Evolutionary conservation across 75 land plant genomes (phyloP).

Genomic region (Larix kaempferi): DNA sequence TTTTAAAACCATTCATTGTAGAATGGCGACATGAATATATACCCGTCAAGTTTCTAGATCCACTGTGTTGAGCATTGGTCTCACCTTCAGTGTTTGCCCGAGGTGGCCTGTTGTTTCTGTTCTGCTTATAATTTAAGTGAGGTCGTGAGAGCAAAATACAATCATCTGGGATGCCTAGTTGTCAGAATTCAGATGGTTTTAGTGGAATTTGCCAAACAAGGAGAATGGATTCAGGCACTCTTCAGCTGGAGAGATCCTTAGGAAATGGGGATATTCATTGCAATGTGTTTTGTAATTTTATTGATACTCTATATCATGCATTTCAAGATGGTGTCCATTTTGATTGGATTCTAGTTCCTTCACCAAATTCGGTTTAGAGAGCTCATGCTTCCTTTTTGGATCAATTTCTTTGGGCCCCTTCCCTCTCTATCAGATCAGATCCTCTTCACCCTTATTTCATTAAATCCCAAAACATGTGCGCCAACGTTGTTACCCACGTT

Average conservation of each 20-base stretch:
- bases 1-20: too few species aligned
- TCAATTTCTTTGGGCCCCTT: conserved; percentile 63
- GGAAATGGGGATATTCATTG: conserved; percentile 46
- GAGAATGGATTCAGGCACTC: conserved; percentile 51
- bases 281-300: conserved; percentile 53
- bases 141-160: conserved; percentile 54
- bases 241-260: conserved; percentile 74
- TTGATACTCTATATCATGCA: conserved; percentile 55
- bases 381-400: conserved; percentile 41
- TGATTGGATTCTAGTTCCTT: conserved; percentile 47
- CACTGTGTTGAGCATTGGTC: too few species aligned
- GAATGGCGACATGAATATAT: too few species aligned
- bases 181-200: conserved; percentile 52
- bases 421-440: conserved; percentile 59
- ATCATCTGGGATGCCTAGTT: conserved; percentile 65
- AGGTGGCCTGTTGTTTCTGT: too few species aligned
- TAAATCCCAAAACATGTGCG: too few species aligned
- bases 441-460: too few species aligned
- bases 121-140: too few species aligned
- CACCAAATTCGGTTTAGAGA: conserved; percentile 61
- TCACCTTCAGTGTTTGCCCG: too few species aligned
- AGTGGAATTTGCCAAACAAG: conserved; percentile 67
- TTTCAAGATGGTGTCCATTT: conserved; percentile 38
- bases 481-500: too few species aligned
- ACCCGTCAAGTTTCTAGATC: too few species aligned